Base-by-base conservation (phyloP, 2,329 filamentous ascomycete genomes). In the Emericellopsis atlantica region DNA sequence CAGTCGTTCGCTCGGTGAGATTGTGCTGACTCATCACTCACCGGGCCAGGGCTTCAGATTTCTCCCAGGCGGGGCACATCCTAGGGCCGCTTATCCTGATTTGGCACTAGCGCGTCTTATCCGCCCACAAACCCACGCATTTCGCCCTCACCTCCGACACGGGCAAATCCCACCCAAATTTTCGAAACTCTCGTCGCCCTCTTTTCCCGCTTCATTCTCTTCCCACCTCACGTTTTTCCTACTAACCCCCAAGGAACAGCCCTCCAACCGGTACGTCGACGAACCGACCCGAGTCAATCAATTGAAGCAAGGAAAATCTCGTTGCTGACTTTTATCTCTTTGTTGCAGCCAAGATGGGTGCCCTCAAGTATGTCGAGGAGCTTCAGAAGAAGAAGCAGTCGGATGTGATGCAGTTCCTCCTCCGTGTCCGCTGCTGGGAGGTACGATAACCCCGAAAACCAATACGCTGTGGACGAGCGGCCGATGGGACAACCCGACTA, bases 371-470 rank as follows among this genome's bases (percentile, higher is more conserved):
- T 79, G 87, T 98, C 75, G 93, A 98, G 82, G 92, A 98, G 81
- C 84, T 98, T 77, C 88, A 95, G 73, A 96, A 98, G 88, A 95
- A 95, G 87, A 98, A 98, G 88, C 92, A 98, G 84, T 95, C 87
- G 70, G 92, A 98, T 81, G 84, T 98, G 66, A 86, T 96, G 77
- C 89, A 89, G 77, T 98, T 98, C 81, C 84, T 98, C 75, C 87
- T 95, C 72, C 90, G 88, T 70, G 88, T 95, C 67, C 89, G 92
- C 76, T 98, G 92, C 89, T 98, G 92, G 92, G 92, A 98, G 86
- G 90, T 90, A 78, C 74, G 79, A 78, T 76, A 59, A 74, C 61
- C 57, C 55, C 51, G 54, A 55, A 50, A 56, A 54, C 16, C 39
- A 32, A 41, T 31, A 18, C 23, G 16, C 21, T 37, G 36, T 37